These are phyloP conservation scores for Phaseolus lunatus DNA, from an alignment of 306 rosid species.

Conservation along the genomic window DNA sequence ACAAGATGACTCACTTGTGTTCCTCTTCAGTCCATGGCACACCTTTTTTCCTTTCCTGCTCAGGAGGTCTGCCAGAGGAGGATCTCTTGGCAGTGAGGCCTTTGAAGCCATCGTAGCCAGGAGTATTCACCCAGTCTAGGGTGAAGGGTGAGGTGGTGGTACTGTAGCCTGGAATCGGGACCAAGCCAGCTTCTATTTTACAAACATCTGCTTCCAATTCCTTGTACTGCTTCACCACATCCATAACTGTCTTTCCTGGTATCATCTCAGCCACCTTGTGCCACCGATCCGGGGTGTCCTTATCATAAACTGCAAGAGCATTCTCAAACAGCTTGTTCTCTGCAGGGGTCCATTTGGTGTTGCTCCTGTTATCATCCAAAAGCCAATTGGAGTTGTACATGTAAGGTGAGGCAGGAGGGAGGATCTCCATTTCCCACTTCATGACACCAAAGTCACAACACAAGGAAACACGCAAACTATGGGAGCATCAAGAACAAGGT, in stretches of 20 bases:
- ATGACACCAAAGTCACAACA: conserved; percentile 38
- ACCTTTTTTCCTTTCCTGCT: conserved; percentile 89
- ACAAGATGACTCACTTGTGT: conserved; percentile 69
- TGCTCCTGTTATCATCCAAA: conserved; percentile 49
- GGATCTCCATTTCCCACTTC: conserved; percentile 81
- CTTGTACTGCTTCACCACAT: conserved; percentile 75
- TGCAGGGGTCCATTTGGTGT: conserved; percentile 71
- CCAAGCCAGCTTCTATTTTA: conserved; percentile 80
- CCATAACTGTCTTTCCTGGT: conserved; percentile 76
- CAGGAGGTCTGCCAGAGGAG: conserved; percentile 57
- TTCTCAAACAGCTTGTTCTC: conserved; percentile 93
- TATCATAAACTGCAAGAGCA: conserved; percentile 81
- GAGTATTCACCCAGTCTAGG: conserved; percentile 72
- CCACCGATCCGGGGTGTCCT: conserved; percentile 89
- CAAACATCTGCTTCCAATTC: conserved; percentile 77
- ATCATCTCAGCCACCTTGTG: conserved; percentile 76
- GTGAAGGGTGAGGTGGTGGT: conserved; percentile 63
- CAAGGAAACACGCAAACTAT: conserved; percentile 13
- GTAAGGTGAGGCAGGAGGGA: conserved; percentile 57
- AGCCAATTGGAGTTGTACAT: conserved; percentile 62
- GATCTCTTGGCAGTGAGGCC: conserved; percentile 68
- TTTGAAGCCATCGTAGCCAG: conserved; percentile 63
- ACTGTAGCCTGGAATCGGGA: conserved; percentile 77
- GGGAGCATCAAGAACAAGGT: conserved; percentile 37
- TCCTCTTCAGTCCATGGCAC: conserved; percentile 98